Conservation (phyloP, 495 filamentous ascomycete genomes). For the Barbatosphaeria neglecta region DNA sequence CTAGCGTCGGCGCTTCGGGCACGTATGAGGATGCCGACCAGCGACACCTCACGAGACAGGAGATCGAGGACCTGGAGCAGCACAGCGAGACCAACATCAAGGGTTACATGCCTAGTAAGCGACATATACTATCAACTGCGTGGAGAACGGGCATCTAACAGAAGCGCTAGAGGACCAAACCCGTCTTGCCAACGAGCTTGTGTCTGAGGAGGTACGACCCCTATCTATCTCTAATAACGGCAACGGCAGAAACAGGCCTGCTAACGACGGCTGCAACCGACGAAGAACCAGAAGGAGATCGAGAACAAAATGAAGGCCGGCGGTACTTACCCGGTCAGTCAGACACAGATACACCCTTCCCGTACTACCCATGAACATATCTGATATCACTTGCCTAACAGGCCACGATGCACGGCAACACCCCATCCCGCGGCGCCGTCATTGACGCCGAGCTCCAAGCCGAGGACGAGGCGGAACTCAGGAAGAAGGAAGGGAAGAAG, state of each 20-base stretch:
- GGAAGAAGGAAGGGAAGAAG: conserved; percentile 37
- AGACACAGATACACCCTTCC: not conserved
- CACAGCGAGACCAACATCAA: not conserved
- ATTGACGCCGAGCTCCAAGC: conserved; percentile 57
- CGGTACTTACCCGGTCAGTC: not conserved
- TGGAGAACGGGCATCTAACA: not conserved
- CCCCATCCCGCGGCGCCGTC: conserved; percentile 59
- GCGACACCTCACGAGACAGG: not conserved
- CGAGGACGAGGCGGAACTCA: conserved; percentile 56
- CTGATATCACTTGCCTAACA: conserved; percentile 10
- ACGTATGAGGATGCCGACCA: not conserved
- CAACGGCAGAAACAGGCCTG: too few species aligned
- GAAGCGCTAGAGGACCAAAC: not conserved
- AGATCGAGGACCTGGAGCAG: not conserved
- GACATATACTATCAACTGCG: not conserved
- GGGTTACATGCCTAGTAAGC: not conserved
- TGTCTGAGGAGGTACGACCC: not conserved
- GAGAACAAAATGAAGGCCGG: not conserved
- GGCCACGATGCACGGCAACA: conserved; percentile 60
- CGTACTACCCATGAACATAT: not conserved
- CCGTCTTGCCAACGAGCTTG: not conserved
- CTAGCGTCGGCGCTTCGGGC: not conserved
- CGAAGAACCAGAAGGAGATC: not conserved
- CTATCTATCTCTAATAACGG: too few species aligned
- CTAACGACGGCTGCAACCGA: not conserved